Base-by-base conservation (phyloP, 129 eudicot species). In the Oenanthe sinensis region DNA sequence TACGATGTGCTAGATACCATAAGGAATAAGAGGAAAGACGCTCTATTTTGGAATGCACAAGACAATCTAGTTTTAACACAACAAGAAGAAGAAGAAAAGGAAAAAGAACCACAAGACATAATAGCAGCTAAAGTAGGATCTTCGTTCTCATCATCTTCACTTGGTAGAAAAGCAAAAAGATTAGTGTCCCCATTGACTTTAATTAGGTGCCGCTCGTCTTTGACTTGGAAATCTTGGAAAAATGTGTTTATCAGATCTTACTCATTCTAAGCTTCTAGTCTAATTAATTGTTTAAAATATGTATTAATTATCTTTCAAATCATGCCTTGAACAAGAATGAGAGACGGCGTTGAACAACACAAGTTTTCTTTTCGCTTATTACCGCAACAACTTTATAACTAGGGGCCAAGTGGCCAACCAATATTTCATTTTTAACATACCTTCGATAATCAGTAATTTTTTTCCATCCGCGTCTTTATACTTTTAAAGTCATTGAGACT, bases 21-120 rank as follows among this genome's bases (percentile, higher is more conserved):
- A 48, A 87, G 83, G 84, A 82, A 70, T 60, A 94, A 94, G 86
- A 85, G 98, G 79, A 91, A 90, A 87, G 97, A 79, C 50, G 93
- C 98, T 42, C 87, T 84, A 49, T 91, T 94, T 79, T 94, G 98
- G 98, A 79, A 90, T 26, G 33, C 80, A 24, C 80, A 84, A 50
- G 87, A 88, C 82, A 52, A 79, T 62, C 30, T 45, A 0, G n/a
- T 45, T 3, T 46, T 55, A 3, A 24, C 17, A 40, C 22, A 45
- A 46, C n/a, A 13, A 74, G 12, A 74, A 39, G 8, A 79, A 6
- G 54, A 75, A 6, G 68, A 79, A 14, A 16, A 30, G 16, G n/a
- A 33, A 47, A 22, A 47, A 11, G 7, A 78, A 36, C 19, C 20
- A 50, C 20, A 60, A 54, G 49, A 55, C 74, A 20, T 39, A 68